Percentiles rank a stretch among this genome's conserved stretches.
Evolutionary conservation across 345 rosid species (phyloP).

Genomic region (Angophora floribunda): DNA sequence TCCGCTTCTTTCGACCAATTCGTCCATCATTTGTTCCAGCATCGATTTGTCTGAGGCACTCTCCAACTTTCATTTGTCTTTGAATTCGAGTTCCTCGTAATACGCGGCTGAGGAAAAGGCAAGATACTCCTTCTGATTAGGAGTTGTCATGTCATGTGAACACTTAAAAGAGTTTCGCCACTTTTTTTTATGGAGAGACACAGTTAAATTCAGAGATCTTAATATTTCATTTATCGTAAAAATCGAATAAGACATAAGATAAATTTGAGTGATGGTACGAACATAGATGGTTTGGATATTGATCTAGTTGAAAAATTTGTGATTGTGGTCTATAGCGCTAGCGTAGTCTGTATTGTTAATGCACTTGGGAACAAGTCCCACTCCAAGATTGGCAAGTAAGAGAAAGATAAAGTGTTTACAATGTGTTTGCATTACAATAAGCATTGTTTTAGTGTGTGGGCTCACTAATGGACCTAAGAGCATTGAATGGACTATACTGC

Average conservation of each 20-base stretch:
- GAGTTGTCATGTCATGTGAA: not conserved
- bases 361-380: not conserved
- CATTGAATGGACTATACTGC: not conserved
- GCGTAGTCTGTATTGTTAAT: not conserved
- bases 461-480: not conserved
- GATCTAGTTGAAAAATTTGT: not conserved
- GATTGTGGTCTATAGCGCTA: not conserved
- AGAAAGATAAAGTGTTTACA: not conserved
- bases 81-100: not conserved
- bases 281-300: not conserved
- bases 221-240: rapidly evolving
- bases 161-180: not conserved
- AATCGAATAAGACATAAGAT: not conserved
- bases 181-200: not conserved
- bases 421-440: not conserved
- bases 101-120: not conserved
- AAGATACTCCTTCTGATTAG: not conserved
- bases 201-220: not conserved
- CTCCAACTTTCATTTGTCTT: not conserved
- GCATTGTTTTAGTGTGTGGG: not conserved
- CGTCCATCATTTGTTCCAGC: not conserved
- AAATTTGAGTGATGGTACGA: not conserved
- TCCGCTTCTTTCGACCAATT: not conserved
- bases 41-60: not conserved
- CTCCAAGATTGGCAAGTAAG: not conserved